A percentile compares a stretch with the other conserved stretches of the same genome.
phyloP scores from a whole-genome alignment of 176 grass and related monocot genomes.

The Oryza longistaminata region DNA sequence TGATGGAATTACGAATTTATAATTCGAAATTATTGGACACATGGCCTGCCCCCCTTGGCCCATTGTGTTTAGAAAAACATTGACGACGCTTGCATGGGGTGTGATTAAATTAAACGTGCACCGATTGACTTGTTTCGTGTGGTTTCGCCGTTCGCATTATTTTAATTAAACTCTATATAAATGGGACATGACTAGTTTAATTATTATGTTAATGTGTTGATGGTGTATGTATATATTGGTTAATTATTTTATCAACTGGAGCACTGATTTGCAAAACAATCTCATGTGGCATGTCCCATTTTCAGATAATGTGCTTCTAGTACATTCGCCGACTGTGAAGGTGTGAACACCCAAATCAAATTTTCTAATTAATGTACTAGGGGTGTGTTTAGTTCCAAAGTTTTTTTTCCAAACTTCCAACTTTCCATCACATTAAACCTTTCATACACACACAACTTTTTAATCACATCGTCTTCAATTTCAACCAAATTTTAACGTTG shows the following conservation, averaged over 20 bases:
- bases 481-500: too few relatives aligned
- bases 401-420: too few relatives aligned
- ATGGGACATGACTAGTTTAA: not conserved
- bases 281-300: not conserved
- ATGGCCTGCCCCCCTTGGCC: not conserved
- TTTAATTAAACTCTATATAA: not conserved
- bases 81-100: too few relatives aligned
- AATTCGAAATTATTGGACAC: slow-evolving; percentile 2
- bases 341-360: too few relatives aligned
- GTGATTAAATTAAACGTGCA: not conserved
- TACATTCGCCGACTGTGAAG: too few relatives aligned
- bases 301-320: not conserved
- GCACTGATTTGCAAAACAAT: not conserved
- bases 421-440: too few relatives aligned
- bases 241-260: not conserved
- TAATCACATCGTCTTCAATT: too few relatives aligned
- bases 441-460: too few relatives aligned
- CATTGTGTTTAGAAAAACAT: not conserved
- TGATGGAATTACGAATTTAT: not conserved
- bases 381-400: too few relatives aligned
- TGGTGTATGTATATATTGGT: too few relatives aligned
- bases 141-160: not conserved
- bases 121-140: not conserved
- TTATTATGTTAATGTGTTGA: not conserved
- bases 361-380: too few relatives aligned